These are phyloP conservation scores for Pseudevernia furfuracea DNA, from an alignment of 495 filamentous ascomycete species.

Conservation along the genomic window DNA sequence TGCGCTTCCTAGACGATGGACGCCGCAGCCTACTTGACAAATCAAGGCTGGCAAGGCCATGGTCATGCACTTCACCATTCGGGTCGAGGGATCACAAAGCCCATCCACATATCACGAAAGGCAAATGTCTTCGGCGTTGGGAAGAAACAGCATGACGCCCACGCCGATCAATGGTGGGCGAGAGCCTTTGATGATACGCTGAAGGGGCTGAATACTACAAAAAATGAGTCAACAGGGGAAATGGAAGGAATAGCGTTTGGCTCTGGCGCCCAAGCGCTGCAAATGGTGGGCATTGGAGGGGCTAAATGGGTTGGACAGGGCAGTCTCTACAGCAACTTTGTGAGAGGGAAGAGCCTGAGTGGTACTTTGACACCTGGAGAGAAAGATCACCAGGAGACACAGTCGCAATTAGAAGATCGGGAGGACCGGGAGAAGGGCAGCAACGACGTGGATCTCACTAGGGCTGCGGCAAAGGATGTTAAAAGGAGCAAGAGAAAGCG, in stretches of 20 bases:
- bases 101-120: conserved; percentile 61
- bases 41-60: conserved; percentile 71
- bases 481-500: not conserved
- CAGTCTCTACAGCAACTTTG: conserved; percentile 76
- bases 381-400: not conserved
- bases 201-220: conserved; percentile 56
- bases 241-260: conserved; percentile 34
- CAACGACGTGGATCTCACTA: not conserved
- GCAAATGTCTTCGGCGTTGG: conserved; percentile 63
- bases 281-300: conserved; percentile 40
- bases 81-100: conserved; percentile 57
- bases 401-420: not conserved
- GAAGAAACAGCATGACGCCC: conserved; percentile 48
- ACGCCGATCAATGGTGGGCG: conserved; percentile 71
- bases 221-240: conserved; percentile 32
- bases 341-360: conserved; percentile 61
- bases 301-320: conserved; percentile 38
- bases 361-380: conserved; percentile 50
- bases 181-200: conserved; percentile 72
- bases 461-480: not conserved
- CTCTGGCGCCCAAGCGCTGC: conserved; percentile 26
- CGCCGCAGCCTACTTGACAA: conserved; percentile 59
- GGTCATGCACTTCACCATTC: conserved; percentile 67
- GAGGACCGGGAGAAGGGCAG: not conserved
- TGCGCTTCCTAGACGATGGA: conserved; percentile 44